Conservation (phyloP, 257 asterid genomes). For the Petunia axillaris region DNA sequence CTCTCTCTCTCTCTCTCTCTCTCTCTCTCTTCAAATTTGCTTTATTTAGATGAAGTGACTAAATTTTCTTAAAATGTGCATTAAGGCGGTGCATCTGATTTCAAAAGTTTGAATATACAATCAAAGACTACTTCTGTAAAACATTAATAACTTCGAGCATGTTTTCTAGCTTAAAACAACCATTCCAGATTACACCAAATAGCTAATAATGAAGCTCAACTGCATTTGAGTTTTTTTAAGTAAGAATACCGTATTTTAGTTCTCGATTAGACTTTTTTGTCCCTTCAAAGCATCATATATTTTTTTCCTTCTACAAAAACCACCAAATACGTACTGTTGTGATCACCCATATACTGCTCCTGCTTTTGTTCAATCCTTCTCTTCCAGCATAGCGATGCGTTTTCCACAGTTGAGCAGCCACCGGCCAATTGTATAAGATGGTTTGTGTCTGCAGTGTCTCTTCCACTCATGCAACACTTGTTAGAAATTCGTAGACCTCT, state of each 20-base stretch:
- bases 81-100: conserved; percentile 6
- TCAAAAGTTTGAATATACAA: not conserved
- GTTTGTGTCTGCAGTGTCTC: conserved; percentile 15
- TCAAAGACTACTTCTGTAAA: not conserved
- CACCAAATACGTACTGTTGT: not conserved
- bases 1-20: not conserved
- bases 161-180: not conserved
- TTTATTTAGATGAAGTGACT: not conserved
- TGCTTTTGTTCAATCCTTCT: not conserved
- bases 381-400: not conserved
- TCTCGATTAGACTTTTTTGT: not conserved
- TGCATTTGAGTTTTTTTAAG: not conserved
- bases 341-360: not conserved
- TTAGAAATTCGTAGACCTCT: not conserved
- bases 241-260: not conserved
- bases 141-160: not conserved
- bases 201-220: not conserved
- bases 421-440: not conserved
- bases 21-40: not conserved
- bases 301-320: not conserved
- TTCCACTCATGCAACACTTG: not conserved
- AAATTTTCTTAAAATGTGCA: not conserved
- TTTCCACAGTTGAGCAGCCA: not conserved
- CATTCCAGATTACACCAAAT: not conserved
- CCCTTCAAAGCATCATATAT: conserved; percentile 7